Conservation (phyloP, 106 monocot species). For the Allium sativum region DNA sequence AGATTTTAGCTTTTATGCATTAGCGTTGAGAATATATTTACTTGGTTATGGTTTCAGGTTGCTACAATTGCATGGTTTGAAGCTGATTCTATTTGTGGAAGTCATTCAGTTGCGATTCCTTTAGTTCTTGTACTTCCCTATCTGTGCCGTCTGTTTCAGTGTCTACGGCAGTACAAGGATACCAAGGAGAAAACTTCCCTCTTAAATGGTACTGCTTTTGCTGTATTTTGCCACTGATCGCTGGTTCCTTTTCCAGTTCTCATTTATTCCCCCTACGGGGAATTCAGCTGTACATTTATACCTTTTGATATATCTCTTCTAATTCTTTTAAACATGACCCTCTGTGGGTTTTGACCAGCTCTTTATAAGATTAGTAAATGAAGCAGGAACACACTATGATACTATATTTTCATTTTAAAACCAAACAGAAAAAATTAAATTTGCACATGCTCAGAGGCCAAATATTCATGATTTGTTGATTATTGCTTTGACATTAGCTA, state of each 20-base stretch:
- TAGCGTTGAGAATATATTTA: not conserved
- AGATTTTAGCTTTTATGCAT: not conserved
- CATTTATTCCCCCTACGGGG: not conserved
- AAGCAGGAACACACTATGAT: too few relatives aligned
- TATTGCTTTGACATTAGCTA: too few relatives aligned
- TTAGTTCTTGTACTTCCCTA: constrained; percentile 84
- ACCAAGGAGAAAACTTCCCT: constrained; percentile 79
- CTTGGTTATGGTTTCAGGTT: constrained; percentile 44
- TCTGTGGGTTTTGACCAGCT: too few relatives aligned
- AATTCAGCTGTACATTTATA: too few relatives aligned
- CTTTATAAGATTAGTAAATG: too few relatives aligned
- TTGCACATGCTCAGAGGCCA: too few relatives aligned
- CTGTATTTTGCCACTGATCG: not conserved
- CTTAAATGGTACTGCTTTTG: constrained; percentile 57
- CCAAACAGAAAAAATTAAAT: too few relatives aligned
- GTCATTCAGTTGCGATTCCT: constrained; percentile 89
- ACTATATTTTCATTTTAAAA: too few relatives aligned
- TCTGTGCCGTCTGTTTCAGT: constrained; percentile 85
- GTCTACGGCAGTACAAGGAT: constrained; percentile 83
- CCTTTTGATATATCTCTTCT: too few relatives aligned
- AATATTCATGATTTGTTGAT: too few relatives aligned
- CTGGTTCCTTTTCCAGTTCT: not conserved
- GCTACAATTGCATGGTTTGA: constrained; percentile 99
- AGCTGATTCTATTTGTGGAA: constrained; percentile 93
- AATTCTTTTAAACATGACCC: too few relatives aligned